phyloP scores from a whole-genome alignment of 73 alveolate genomes.

The Paramecium primaurelia region DNA sequence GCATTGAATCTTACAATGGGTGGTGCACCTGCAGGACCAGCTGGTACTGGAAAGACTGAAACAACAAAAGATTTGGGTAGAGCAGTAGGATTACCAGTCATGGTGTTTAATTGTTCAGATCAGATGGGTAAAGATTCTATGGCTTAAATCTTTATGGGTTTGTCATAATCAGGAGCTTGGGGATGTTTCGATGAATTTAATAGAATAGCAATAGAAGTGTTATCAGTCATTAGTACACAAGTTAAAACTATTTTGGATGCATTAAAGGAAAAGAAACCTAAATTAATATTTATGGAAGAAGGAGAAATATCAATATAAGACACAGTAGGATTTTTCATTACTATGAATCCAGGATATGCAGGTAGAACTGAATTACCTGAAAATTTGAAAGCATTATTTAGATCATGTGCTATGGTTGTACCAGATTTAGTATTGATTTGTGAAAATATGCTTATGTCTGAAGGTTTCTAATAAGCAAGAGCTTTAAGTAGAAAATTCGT shows the following conservation, averaged over 20 bases:
- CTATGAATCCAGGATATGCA: conserved; percentile 99
- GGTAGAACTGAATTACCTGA: conserved; percentile 99
- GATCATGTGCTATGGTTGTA: conserved; percentile 99
- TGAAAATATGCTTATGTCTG: conserved; percentile 99
- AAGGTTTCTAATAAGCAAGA: conserved; percentile 98
- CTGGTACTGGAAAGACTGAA: conserved; percentile 98
- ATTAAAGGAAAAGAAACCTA: conserved; percentile 82
- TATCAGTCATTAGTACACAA: conserved; percentile 99
- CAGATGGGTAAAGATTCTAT: conserved; percentile 98
- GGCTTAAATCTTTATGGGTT: conserved; percentile 99
- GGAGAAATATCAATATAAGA: conserved; percentile 92
- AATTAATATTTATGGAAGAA: conserved; percentile 85
- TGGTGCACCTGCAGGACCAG: conserved; percentile 99
- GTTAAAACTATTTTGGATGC: conserved; percentile 97
- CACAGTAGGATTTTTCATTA: conserved; percentile 98
- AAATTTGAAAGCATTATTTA: conserved; percentile 96
- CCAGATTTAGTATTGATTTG: conserved; percentile 99
- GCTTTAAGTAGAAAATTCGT: conserved; percentile 91
- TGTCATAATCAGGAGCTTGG: conserved; percentile 99
- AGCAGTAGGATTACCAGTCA: conserved; percentile 97
- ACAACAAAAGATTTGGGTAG: conserved; percentile 95
- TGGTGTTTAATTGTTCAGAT: conserved; percentile 99
- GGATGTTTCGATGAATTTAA: conserved; percentile 99
- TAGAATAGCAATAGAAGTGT: conserved; percentile 98
- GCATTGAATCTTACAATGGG: conserved; percentile 98